Evolutionary conservation across 2,329 filamentous ascomycete genomes (phyloP).

Genomic region (Alternaria infectoria): DNA sequence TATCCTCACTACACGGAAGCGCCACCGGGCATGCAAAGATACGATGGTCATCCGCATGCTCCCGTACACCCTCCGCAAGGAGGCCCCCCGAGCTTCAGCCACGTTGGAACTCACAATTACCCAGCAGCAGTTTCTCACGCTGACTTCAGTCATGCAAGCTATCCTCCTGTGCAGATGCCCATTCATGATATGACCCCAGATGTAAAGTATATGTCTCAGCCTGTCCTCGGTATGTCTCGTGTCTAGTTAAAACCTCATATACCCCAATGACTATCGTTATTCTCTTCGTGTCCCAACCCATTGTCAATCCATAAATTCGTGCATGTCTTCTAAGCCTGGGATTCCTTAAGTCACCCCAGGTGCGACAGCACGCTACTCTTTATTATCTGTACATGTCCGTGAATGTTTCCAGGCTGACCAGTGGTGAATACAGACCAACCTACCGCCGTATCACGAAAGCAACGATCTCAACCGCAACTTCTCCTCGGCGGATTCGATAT

Average conservation of each 20-base stretch:
- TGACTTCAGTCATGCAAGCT: conserved; percentile 38
- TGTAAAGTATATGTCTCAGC: conserved; percentile 48
- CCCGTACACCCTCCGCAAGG: conserved; percentile 23
- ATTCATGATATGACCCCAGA: conserved; percentile 41
- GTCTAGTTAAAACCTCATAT: conserved; percentile 45
- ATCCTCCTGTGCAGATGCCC: conserved; percentile 44
- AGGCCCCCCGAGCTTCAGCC: conserved; percentile 27
- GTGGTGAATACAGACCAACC: conserved; percentile 33
- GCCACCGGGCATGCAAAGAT: conserved; percentile 27
- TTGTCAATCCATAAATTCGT: conserved; percentile 9
- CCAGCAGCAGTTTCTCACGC: conserved; percentile 32
- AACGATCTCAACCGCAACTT: conserved; percentile 24
- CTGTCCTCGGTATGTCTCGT: conserved; percentile 50
- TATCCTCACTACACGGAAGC: conserved; percentile 31
- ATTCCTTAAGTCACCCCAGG: neutral
- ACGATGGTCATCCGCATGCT: conserved; percentile 32
- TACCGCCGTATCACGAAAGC: conserved; percentile 16
- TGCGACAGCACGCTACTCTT: neutral
- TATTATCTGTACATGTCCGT: neutral
- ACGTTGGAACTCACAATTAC: conserved; percentile 27
- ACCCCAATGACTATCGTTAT: conserved; percentile 43
- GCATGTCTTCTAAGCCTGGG: conserved; percentile 13
- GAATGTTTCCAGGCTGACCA: conserved; percentile 26
- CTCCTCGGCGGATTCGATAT: conserved; percentile 46
- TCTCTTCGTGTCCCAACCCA: conserved; percentile 21